Base-by-base conservation (phyloP, 163 green algal genomes). In the Chloromonas sp. region DNA sequence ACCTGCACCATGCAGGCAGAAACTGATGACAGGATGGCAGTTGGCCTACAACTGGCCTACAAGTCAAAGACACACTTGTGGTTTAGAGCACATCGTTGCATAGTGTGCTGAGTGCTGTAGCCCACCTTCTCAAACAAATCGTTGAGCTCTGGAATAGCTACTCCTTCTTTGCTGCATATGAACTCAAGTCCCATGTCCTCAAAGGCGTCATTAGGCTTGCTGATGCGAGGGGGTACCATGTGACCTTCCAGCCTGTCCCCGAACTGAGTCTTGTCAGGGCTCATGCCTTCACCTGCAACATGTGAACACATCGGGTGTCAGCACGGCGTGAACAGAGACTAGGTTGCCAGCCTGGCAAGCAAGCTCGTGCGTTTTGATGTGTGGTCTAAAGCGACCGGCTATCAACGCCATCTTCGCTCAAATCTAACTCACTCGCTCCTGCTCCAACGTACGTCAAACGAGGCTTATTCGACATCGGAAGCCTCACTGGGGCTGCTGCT, bases 81-180 rank as follows among this genome's bases (percentile, higher is more conserved):
- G 36, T 36, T 36, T 36, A 36, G 36, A 36, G 36, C 36, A 36
- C 36, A 36, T 36, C 36, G 36, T 36, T 36, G 36, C 36, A 36
- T 36, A 36, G 36, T 36, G 36, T 36, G 36, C 36, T 36, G 36
- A 36, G 36, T 36, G 36, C 36, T 36, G 36, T 36, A 36, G 36
- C 36, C 70, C 59, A 87, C 93, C 90, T 91, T 91, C 14, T 90
- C 84, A 87, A 97, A 97, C 57, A 97, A 85, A 74, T 93, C 89
- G 84, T 97, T 96, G n/a, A 97, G 85, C 85, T 96, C 92, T 0
- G 87, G 87, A 0, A 96, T 14, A 36, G 92, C 82, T 13, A 97
- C 85, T 60, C 89, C 90, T 66, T 92, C 85, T 14, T 71, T 78
- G 1, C 86, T 91, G 83, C 92, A 90, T 66, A 96, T 89, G 83